Percentiles rank a stretch among this genome's conserved stretches.
phyloP scores from a whole-genome alignment of 306 rosid species.

The Cucurbita pepo region DNA sequence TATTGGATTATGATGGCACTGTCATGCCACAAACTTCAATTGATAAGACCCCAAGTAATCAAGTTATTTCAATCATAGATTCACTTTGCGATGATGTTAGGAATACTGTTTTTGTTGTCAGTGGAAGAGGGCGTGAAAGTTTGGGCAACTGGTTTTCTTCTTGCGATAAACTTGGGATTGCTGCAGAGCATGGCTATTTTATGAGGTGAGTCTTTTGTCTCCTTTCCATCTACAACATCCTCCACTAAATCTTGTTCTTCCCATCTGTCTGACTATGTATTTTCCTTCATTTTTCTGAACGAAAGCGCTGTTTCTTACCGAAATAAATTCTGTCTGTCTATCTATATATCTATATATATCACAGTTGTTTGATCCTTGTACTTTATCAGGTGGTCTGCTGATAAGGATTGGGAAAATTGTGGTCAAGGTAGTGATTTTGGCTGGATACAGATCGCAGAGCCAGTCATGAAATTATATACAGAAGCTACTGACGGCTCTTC shows the following conservation, averaged over 20 bases:
- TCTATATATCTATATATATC: background rate
- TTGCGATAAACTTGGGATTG: constrained; percentile 40
- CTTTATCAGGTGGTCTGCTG: constrained; percentile 37
- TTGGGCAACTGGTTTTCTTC: constrained; percentile 41
- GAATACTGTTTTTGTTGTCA: constrained; percentile 40
- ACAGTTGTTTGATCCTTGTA: background rate
- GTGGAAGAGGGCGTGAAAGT: constrained; percentile 41
- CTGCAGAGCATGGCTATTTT: constrained; percentile 47
- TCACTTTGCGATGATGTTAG: constrained; percentile 28
- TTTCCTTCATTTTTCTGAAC: no score
- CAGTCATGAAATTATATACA: constrained; percentile 46
- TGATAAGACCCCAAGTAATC: constrained; percentile 28
- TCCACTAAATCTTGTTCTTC: background rate
- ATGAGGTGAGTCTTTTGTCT: constrained; percentile 21
- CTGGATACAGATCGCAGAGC: constrained; percentile 51
- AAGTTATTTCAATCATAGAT: constrained; percentile 28
- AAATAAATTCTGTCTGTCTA: no score
- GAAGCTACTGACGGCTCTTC: constrained; percentile 59
- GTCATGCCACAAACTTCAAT: constrained; percentile 46
- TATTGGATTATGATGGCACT: constrained; percentile 53
- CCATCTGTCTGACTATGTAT: no score
- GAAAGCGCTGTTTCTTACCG: no score
- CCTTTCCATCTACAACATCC: background rate
- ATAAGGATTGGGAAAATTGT: constrained; percentile 38
- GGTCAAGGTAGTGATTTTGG: constrained; percentile 38